A percentile compares a stretch with the other conserved stretches of the same genome.
Conservation (phyloP, 2,329 filamentous ascomycete genomes). For the Monilinia polystroma region DNA sequence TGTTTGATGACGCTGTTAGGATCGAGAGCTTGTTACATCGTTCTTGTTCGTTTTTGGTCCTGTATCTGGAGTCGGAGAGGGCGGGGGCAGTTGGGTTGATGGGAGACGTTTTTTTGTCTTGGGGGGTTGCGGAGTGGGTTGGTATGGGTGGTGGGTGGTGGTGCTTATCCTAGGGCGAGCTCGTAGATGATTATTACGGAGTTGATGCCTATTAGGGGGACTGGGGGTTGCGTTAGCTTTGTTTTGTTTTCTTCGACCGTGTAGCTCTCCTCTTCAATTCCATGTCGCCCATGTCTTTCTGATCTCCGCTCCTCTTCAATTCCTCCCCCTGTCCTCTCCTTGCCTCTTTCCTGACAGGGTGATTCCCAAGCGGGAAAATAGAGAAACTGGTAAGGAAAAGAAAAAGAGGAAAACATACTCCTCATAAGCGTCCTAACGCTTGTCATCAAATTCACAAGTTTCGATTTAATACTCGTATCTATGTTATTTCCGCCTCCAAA, state of each 20-base stretch:
- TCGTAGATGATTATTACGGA: conserved; percentile 81
- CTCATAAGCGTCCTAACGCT: conserved; percentile 90
- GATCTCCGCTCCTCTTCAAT: background rate
- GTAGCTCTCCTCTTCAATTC: too few relatives aligned
- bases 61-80: background rate
- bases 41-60: background rate
- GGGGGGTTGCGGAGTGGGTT: too few relatives aligned
- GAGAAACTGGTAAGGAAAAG: background rate
- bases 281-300: background rate
- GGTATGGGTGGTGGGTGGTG: background rate
- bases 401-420: conserved; percentile 58
- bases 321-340: background rate
- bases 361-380: background rate
- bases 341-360: background rate
- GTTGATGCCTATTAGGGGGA: conserved; percentile 83
- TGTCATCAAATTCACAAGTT: conserved; percentile 84
- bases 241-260: background rate
- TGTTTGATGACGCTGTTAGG: too few relatives aligned
- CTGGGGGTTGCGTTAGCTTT: conserved; percentile 45
- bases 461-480: conserved; percentile 78
- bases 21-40: too few relatives aligned
- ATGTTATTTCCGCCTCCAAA: conserved; percentile 65
- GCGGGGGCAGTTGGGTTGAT: too few relatives aligned
- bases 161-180: conserved; percentile 63
- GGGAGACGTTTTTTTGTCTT: background rate